Percentiles rank a stretch among this genome's conserved stretches.
phyloP scores from a whole-genome alignment of 78 protist species.

The slime mould (Dictyostelium discoideum) region dicty_2.7 NC_007089.4:1647501-1648000 shows the following conservation, averaged over 20 bases:
- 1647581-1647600: conserved; percentile 93
- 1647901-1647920: conserved; percentile 87
- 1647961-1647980: conserved; percentile 97
- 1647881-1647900: conserved; percentile 92
- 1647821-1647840: conserved; percentile 87
- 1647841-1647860: conserved; percentile 98
- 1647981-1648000: conserved; percentile 95
- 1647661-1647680: conserved; percentile 93
- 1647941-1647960: conserved; percentile 90
- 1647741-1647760: conserved; percentile 81
- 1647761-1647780: conserved; percentile 76
- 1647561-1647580: conserved; percentile 99
- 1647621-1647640: conserved; percentile 71
- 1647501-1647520: conserved; percentile 80
- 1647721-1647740: conserved; percentile 87
- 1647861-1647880: conserved; percentile 99
- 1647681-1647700: conserved; percentile 98
- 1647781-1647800: conserved; percentile 95
- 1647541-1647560: conserved; percentile 86
- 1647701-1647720: conserved; percentile 98
- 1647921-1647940: conserved; percentile 96
- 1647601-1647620: conserved; percentile 96
- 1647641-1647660: conserved; percentile 46
- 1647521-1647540: conserved; percentile 29
- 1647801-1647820: conserved; percentile 92